Evolutionary conservation across 371 early-diverging fungal species (phyloP).

Genomic region (Mortierella sp.): DNA sequence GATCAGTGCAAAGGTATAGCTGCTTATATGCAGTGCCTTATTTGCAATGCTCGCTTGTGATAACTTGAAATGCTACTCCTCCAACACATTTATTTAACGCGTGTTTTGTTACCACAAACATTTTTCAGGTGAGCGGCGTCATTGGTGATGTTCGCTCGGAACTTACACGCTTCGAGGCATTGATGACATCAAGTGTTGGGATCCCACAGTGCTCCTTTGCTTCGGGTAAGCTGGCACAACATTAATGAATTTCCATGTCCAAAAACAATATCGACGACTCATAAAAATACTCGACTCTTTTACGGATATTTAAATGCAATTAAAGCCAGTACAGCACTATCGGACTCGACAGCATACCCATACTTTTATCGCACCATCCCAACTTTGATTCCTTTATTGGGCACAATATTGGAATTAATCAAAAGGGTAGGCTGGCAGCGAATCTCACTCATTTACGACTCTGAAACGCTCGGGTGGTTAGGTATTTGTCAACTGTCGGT

Average conservation of each 20-base stretch:
- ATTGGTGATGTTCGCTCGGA: constrained; percentile 69
- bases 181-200: constrained; percentile 66
- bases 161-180: constrained; percentile 65
- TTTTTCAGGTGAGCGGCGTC: constrained; percentile 60
- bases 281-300: too few relatives aligned
- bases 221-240: constrained; percentile 56
- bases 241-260: too few relatives aligned
- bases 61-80: too few relatives aligned
- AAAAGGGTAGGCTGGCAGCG: constrained; percentile 62
- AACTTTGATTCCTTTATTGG: constrained; percentile 60
- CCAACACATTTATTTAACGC: too few relatives aligned
- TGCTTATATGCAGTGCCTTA: too few relatives aligned
- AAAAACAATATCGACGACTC: too few relatives aligned
- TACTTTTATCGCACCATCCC: constrained; percentile 71
- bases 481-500: constrained; percentile 1
- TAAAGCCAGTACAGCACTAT: constrained; percentile 42
- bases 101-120: not conserved
- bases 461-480: constrained; percentile 58
- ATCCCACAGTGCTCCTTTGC: constrained; percentile 70
- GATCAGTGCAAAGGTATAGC: constrained; percentile 23
- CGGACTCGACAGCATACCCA: constrained; percentile 62
- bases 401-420: constrained; percentile 62
- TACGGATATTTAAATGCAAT: too few relatives aligned
- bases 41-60: too few relatives aligned
- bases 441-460: constrained; percentile 30